Percentiles rank a stretch among this genome's conserved stretches.
Conservation (phyloP, 2,329 filamentous ascomycete genomes). For the Verruconis gallopava region DNA sequence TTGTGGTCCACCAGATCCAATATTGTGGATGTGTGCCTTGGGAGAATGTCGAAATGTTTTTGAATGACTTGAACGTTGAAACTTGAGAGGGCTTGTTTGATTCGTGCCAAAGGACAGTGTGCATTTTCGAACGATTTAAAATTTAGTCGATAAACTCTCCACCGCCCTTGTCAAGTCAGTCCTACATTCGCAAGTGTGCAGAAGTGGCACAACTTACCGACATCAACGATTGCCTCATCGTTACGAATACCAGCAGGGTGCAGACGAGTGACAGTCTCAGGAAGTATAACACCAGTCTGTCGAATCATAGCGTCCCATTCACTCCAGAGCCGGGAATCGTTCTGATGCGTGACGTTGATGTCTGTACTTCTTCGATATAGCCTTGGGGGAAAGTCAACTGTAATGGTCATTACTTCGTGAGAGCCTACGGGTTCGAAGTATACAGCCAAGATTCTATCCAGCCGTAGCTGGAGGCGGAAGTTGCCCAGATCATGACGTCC, state of each 20-base stretch:
- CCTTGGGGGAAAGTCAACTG: constrained; percentile 6
- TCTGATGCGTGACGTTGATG: constrained; percentile 8
- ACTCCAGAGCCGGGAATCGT: background rate
- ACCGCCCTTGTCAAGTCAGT: constrained; percentile 9
- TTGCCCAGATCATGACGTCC: background rate
- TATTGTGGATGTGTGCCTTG: background rate
- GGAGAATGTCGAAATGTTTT: background rate
- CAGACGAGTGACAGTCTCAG: background rate
- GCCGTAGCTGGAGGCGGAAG: constrained; percentile 3
- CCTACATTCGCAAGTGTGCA: background rate
- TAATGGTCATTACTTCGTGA: constrained; percentile 6
- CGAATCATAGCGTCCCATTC: constrained; percentile 8
- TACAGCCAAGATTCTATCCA: constrained; percentile 1
- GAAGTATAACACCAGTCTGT: constrained; percentile 9
- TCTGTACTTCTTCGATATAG: constrained; percentile 9
- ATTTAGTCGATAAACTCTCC: constrained; percentile 10
- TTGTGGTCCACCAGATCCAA: constrained; percentile 6
- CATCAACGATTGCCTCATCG: constrained; percentile 9
- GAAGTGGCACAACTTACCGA: constrained; percentile 2
- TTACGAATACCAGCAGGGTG: constrained; percentile 3
- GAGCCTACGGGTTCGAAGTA: background rate
- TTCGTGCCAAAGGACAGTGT: background rate
- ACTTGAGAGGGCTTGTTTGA: constrained; percentile 6
- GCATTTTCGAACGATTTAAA: background rate
- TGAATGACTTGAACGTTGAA: constrained; percentile 7